These are phyloP conservation scores for Taiwanofungus camphoratus DNA, from an alignment of 1,284 basidiomycete genomes.

Conservation along the genomic window DNA sequence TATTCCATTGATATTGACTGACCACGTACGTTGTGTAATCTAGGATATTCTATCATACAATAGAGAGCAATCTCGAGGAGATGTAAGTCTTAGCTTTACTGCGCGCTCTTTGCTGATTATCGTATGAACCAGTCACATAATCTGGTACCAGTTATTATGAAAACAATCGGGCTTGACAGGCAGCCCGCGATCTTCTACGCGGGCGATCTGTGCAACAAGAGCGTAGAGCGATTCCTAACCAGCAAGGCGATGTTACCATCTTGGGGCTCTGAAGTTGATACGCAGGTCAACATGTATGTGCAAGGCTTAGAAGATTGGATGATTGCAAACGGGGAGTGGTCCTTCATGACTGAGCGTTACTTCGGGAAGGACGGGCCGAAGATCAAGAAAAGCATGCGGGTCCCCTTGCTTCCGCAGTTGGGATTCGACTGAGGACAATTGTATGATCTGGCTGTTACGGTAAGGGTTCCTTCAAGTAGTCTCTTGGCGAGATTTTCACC, in stretches of 20 bases:
- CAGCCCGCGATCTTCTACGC: slow-evolving; percentile 23
- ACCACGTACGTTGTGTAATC: slow-evolving; percentile 17
- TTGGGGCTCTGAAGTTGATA: slow-evolving; percentile 13
- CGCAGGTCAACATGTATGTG: slow-evolving; percentile 13
- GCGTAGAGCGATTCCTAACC: slow-evolving; percentile 13
- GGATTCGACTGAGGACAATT: no score
- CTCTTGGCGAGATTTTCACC: no score
- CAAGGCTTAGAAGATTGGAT: slow-evolving; percentile 17
- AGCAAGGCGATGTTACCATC: slow-evolving; percentile 14
- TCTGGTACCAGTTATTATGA: slow-evolving; percentile 18
- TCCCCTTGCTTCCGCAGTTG: not conserved
- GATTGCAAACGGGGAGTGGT: slow-evolving; percentile 18
- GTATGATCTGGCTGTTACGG: no score
- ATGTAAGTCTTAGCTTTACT: no score
- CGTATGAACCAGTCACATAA: slow-evolving; percentile 23
- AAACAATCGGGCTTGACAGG: slow-evolving; percentile 11
- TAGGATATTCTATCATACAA: slow-evolving; percentile 31
- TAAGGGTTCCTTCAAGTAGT: no score
- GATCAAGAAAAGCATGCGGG: not conserved
- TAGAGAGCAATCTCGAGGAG: slow-evolving; percentile 28
- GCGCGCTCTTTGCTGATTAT: slow-evolving; percentile 3
- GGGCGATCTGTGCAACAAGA: slow-evolving; percentile 14
- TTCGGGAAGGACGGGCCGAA: not conserved
- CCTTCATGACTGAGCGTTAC: slow-evolving; percentile 16
- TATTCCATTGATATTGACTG: slow-evolving; percentile 1